Conservation (phyloP, 2,329 filamentous ascomycete genomes). For the Botrytis deweyae region DNA sequence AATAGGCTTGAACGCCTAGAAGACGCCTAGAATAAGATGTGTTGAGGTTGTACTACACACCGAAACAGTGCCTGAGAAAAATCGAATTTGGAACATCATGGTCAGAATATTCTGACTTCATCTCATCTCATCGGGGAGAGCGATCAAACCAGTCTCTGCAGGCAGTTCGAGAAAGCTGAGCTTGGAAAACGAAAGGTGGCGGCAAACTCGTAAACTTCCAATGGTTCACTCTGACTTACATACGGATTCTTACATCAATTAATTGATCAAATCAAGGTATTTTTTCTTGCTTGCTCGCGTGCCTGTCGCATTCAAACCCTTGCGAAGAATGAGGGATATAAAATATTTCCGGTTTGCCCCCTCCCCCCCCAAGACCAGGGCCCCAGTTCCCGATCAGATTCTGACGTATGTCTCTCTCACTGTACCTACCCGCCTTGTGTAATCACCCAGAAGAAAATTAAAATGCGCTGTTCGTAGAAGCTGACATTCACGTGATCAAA, state of each 20-base stretch:
- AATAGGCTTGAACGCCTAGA: background rate
- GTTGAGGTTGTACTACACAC: background rate
- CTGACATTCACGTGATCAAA: background rate
- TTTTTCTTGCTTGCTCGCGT: background rate
- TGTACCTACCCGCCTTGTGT: constrained; percentile 10
- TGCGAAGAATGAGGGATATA: constrained; percentile 19
- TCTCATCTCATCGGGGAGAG: background rate
- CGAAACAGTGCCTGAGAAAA: background rate
- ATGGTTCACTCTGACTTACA: constrained; percentile 13
- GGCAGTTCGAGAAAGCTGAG: background rate
- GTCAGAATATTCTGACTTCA: background rate
- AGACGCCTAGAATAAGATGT: constrained; percentile 5
- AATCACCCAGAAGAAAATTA: background rate
- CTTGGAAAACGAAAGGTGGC: background rate
- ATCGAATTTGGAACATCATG: background rate
- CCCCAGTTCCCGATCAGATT: background rate
- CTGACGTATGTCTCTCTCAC: constrained; percentile 12
- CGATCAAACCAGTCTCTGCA: background rate
- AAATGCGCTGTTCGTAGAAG: background rate
- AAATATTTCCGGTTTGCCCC: constrained; percentile 7
- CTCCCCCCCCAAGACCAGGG: background rate
- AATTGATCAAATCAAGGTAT: background rate
- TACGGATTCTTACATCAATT: constrained; percentile 11
- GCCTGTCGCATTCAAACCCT: background rate
- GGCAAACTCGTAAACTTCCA: constrained; percentile 2